A percentile compares a stretch with the other conserved stretches of the same genome.
Conservation (phyloP, 345 rosid genomes). For the Populus davidiana region DNA sequence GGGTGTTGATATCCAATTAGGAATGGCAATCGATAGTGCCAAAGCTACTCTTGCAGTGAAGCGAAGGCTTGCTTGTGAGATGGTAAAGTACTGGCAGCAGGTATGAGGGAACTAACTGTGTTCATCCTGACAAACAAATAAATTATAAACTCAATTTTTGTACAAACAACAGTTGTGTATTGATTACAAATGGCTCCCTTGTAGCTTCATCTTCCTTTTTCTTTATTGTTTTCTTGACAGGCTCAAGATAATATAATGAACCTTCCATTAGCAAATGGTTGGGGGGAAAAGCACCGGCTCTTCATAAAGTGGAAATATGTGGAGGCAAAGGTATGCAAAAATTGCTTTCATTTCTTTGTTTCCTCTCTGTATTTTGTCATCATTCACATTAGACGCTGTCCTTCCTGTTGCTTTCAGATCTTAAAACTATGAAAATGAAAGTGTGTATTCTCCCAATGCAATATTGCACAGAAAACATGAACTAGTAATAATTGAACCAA, state of each 20-base stretch:
- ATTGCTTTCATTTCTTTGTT: constrained; percentile 2
- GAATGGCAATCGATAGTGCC: constrained; percentile 96
- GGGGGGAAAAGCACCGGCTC: constrained; percentile 91
- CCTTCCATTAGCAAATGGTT: constrained; percentile 85
- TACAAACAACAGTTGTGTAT: not conserved
- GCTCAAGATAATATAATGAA: constrained; percentile 92
- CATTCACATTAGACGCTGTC: not conserved
- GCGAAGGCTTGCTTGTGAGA: constrained; percentile 98
- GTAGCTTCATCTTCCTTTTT: not conserved
- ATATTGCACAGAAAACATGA: not conserved
- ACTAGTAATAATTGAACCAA: not conserved
- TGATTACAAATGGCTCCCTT: not conserved
- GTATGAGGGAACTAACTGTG: constrained; percentile 32
- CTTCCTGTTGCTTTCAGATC: constrained; percentile 2
- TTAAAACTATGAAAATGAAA: not conserved
- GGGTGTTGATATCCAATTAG: constrained; percentile 97
- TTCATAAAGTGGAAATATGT: constrained; percentile 90
- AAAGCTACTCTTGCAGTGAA: constrained; percentile 99
- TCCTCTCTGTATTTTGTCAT: not conserved
- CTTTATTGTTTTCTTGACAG: constrained; percentile 42
- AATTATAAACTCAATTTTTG: not conserved
- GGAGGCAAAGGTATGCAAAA: constrained; percentile 73
- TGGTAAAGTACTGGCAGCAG: constrained; percentile 99
- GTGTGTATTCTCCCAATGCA: not conserved
- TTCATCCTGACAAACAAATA: not conserved